Conservation (phyloP, 192 early-diverging fungal species). For the Powellomyces hirtus region DNA sequence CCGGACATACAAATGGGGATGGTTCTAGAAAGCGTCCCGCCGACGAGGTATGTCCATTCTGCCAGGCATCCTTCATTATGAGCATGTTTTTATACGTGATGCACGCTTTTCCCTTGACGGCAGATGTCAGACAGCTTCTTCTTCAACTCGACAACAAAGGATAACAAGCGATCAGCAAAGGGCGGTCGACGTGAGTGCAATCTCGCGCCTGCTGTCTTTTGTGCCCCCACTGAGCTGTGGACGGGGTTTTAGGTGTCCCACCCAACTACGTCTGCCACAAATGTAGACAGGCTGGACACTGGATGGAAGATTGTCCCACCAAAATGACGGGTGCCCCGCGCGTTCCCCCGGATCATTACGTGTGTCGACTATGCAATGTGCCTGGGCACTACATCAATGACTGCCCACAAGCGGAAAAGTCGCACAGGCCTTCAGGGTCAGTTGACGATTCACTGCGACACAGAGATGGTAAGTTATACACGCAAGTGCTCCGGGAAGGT, state of each 20-base stretch:
- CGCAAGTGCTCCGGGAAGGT: background rate
- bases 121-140: conserved; percentile 43
- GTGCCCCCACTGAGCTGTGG: background rate
- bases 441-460: background rate
- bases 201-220: background rate
- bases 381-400: conserved; percentile 51
- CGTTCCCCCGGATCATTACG: conserved; percentile 41
- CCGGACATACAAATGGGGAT: background rate
- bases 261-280: conserved; percentile 52
- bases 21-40: conserved; percentile 12
- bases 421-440: background rate
- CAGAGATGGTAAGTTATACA: background rate
- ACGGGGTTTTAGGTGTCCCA: conserved; percentile 27
- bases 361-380: conserved; percentile 50
- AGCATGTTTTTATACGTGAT: too few species aligned
- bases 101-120: too few species aligned
- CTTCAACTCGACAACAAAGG: conserved; percentile 21
- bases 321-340: background rate
- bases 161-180: conserved; percentile 18
- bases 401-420: conserved; percentile 39
- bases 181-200: conserved; percentile 20
- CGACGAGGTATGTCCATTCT: conserved; percentile 37
- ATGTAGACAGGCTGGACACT: conserved; percentile 57
- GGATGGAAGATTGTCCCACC: conserved; percentile 49
- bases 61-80: too few species aligned